Evolutionary conservation across 2,329 filamentous ascomycete genomes (phyloP), one percentile per base, ranked within the genome.

Genomic region (Diaporthe aspalathi): DNA sequence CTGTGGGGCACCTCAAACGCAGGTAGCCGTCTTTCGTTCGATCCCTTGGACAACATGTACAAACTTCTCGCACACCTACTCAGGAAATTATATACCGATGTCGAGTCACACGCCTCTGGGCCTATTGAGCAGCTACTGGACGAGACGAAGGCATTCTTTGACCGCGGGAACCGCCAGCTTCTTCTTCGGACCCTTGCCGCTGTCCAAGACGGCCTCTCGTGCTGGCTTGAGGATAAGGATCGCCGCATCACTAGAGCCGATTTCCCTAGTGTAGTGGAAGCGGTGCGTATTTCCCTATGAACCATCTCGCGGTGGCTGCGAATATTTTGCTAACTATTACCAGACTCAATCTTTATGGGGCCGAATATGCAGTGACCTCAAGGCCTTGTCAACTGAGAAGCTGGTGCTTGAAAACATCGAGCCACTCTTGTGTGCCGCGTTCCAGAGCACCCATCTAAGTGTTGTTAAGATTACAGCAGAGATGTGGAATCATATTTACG

Each of bases 401-500:
- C 78, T 83, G 22, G 83, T 89, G 6, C 83, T 91, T 14, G 82
- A 82, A 11, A 79, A 83, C 1, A 79, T 94, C 3, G 88, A 91
- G 74, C 79, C 81, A 3, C 77, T 91, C 5, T 77, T 91, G 20
- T 86, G 84, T 52, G 85, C 87, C 14, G 88, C 85, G 1, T 91
- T 87, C 80, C 86, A 80, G 74, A 91, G 83, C 82, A 91, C 83
- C 79, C 92, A 86, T 77, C 82, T 77, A 70, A 82, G 79, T 72
- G 87, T 83, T 75, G 93, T 83, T 73, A 90, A 80, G 79, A 84
- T 77, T 77, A 81, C 85, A 22, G 80, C 84, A 47, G 81, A 82
- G 29, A 76, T 84, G 73, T 98, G 94, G 94, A 95, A 94, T 75
- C 78, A 81, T 0, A 87, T 91, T 0, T 94, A 94, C 76, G 90